Conservation (phyloP, 2,329 filamentous ascomycete species). For the Pestalotiopsis sp. region DNA sequence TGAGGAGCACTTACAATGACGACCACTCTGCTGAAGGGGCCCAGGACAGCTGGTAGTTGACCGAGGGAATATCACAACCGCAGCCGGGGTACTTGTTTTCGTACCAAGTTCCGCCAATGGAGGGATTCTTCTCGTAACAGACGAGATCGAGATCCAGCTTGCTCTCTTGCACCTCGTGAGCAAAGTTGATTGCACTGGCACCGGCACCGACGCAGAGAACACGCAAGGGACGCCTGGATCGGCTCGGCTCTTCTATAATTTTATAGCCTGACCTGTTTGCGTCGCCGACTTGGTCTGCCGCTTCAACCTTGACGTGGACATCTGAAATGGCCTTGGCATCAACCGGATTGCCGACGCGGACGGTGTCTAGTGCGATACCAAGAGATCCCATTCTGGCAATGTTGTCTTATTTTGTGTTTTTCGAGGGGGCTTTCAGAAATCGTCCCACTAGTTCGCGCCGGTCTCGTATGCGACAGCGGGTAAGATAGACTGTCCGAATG, state of each 20-base stretch:
- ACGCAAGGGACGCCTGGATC: neutral
- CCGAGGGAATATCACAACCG: slow-evolving; percentile 4
- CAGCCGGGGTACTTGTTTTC: slow-evolving; percentile 9
- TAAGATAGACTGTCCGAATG: too few relatives aligned
- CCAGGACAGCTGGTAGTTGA: slow-evolving; percentile 2
- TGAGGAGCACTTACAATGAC: neutral
- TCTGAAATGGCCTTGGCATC: neutral
- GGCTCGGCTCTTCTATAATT: neutral
- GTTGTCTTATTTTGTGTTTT: neutral
- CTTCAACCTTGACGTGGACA: neutral
- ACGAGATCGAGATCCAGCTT: neutral
- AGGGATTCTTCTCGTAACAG: slow-evolving; percentile 8
- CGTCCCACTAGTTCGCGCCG: neutral
- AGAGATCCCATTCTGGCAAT: neutral
- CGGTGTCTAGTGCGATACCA: neutral
- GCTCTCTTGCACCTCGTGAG: slow-evolving; percentile 3
- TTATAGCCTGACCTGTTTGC: neutral
- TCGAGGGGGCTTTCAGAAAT: too few relatives aligned
- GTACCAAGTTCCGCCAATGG: slow-evolving; percentile 8
- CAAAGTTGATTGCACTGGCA: slow-evolving; percentile 1
- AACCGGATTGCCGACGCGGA: neutral
- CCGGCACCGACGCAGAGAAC: slow-evolving; percentile 5
- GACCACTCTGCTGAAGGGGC: neutral
- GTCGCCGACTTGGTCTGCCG: neutral
- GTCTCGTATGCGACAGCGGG: too few relatives aligned